Conservation (phyloP, 805 yeast species). For the Starmerella powellii region DNA sequence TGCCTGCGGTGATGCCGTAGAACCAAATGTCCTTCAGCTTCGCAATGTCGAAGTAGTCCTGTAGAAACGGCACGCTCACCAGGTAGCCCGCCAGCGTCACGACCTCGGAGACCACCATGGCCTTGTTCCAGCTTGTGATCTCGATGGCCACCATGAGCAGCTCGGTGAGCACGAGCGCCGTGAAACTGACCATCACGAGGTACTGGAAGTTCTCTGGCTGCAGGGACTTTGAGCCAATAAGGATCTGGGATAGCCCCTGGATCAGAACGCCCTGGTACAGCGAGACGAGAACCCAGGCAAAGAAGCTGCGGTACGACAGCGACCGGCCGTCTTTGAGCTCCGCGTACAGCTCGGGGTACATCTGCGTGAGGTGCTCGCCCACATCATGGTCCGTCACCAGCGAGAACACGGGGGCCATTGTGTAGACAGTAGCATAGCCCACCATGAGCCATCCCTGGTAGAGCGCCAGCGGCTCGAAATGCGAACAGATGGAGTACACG, state of each 20-base stretch:
- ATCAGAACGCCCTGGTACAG: conserved; percentile 83
- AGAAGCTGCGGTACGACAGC: conserved; percentile 73
- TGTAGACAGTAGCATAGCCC: conserved; percentile 92
- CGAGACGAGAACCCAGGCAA: conserved; percentile 81
- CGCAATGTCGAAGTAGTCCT: conserved; percentile 71
- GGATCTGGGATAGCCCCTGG: conserved; percentile 67
- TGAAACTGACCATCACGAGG: conserved; percentile 80
- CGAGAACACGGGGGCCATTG: conserved; percentile 97
- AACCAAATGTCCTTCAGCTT: conserved; percentile 49
- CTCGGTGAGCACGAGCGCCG: conserved; percentile 72
- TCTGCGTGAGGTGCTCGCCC: conserved; percentile 71
- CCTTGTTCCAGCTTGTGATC: conserved; percentile 78
- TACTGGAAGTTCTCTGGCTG: conserved; percentile 41
- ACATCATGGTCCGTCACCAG: conserved; percentile 85
- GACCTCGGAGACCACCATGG: conserved; percentile 62
- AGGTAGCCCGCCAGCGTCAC: conserved; percentile 56
- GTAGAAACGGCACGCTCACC: conserved; percentile 67
- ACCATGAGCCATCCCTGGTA: conserved; percentile 97
- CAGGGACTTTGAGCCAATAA: conserved; percentile 42
- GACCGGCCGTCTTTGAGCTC: conserved; percentile 84
- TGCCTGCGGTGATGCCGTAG: conserved; percentile 55
- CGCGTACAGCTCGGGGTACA: conserved; percentile 89
- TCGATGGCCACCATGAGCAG: conserved; percentile 87
- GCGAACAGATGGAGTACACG: conserved; percentile 72
- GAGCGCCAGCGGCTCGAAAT: conserved; percentile 85